These are phyloP conservation scores for Tetradesmus obliquus DNA, from an alignment of 139 green algal genomes.

Conservation along the genomic window DNA sequence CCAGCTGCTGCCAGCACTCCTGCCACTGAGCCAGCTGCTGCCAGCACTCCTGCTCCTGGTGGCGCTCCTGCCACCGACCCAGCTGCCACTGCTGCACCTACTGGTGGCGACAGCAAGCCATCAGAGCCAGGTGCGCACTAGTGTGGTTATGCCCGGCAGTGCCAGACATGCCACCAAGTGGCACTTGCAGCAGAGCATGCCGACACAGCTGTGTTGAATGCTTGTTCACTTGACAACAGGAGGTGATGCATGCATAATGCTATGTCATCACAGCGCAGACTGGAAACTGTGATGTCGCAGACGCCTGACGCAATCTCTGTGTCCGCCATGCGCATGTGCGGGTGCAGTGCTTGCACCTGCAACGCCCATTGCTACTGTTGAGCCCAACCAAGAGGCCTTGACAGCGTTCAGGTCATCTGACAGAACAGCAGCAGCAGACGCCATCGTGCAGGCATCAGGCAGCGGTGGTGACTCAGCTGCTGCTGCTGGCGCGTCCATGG, in stretches of 20 bases:
- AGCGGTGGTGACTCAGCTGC: not conserved
- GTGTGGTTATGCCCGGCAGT: not conserved
- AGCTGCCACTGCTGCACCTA: not conserved
- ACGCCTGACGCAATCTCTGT: not conserved
- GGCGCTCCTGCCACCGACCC: not conserved
- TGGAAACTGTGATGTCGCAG: not conserved
- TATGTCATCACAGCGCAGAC: not conserved
- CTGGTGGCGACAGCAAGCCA: not conserved
- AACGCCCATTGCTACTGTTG: not conserved
- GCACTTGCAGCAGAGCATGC: not conserved
- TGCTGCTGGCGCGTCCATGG: constrained; percentile 24
- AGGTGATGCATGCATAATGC: not conserved
- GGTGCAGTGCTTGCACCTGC: not conserved
- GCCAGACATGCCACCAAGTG: not conserved
- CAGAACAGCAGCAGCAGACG: not conserved
- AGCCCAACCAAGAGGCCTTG: not conserved
- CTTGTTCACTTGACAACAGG: not conserved
- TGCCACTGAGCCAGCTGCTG: not conserved
- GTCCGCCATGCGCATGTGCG: not conserved
- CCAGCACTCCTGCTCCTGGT: not conserved
- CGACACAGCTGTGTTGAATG: not conserved
- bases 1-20: not conserved
- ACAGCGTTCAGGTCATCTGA: not conserved
- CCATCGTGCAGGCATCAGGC: constrained; percentile 3
- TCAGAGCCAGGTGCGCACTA: not conserved